Base-by-base conservation (phyloP, 2,329 filamentous ascomycete genomes). In the Sporothrix phasma region DNA sequence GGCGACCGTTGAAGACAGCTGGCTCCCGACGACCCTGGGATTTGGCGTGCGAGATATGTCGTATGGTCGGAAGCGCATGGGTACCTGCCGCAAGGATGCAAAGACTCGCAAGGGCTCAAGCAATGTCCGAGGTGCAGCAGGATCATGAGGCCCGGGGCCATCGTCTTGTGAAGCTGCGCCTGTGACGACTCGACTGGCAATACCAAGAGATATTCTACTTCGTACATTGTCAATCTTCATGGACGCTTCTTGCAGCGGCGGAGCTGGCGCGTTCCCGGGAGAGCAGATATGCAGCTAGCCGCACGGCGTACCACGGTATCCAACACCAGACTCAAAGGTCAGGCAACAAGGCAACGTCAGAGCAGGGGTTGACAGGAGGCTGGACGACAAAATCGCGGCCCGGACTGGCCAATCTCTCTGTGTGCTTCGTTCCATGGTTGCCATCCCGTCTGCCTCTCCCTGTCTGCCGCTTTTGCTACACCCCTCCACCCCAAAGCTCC, bases 1-100 rank as follows among this genome's bases (percentile, higher is more conserved):
- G 39, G 31, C 37, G 26, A 26, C 49, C 61, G 61, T 63, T 63
- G 49, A 46, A 63, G 61, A 63, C 61, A 63, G 39, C 49, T 54
- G 37, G 54, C 51, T 34, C 51, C 51, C 24, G 31, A 11, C 51
- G n/a, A n/a, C n/a, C 5, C n/a, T 19, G 17, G 29, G 34, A 39
- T 54, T 54, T 54, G 51, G 39, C n/a, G 51, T 53, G 8, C 11
- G n/a, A n/a, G n/a, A n/a, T n/a, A n/a, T n/a, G n/a, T n/a, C n/a
- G n/a, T n/a, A n/a, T n/a, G n/a, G n/a, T n/a, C n/a, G n/a, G n/a
- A n/a, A n/a, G 46, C 46, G 11, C 22, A 47, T 5, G 22, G 22
- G 22, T 10, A 3, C 13, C 22, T 26, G 49, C 49, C 31, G 49
- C n/a, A 37, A 15, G 19, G 45, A 37, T 22, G 49, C 51, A 54